Evolutionary conservation across 306 rosid species (phyloP).

Genomic region (Hippophae tibetana): DNA sequence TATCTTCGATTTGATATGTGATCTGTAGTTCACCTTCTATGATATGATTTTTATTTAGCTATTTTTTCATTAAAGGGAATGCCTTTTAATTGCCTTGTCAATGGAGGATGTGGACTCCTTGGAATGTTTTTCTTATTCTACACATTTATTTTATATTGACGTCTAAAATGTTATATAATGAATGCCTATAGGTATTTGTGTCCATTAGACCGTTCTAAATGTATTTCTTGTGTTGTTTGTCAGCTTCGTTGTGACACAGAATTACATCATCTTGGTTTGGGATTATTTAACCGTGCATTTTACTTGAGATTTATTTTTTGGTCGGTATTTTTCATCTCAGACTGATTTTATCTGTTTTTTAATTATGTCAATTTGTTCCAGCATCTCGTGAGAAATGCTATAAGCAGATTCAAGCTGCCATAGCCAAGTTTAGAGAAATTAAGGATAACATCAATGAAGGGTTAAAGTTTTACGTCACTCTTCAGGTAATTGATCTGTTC

Average conservation of each 20-base stretch:
- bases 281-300: background rate
- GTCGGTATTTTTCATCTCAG: slow-evolving; percentile 6
- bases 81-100: too few species aligned
- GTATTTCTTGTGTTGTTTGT: too few species aligned
- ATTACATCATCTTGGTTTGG: background rate
- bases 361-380: slow-evolving; percentile 26
- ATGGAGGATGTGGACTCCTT: background rate
- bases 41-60: too few species aligned
- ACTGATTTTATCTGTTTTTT: slow-evolving; percentile 16
- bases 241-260: too few species aligned
- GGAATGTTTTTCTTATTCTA: background rate
- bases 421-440: slow-evolving; percentile 77
- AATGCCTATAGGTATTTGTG: too few species aligned
- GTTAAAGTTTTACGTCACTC: slow-evolving; percentile 77
- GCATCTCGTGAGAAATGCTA: slow-evolving; percentile 88
- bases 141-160: background rate
- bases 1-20: too few species aligned
- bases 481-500: slow-evolving; percentile 48
- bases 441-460: slow-evolving; percentile 95
- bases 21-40: too few species aligned
- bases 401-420: slow-evolving; percentile 93
- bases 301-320: background rate
- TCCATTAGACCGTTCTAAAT: too few species aligned
- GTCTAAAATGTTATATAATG: too few species aligned
- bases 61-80: too few species aligned